Conservation (phyloP, 2,329 filamentous ascomycete species). For the Thielaviopsis punctulata region DNA sequence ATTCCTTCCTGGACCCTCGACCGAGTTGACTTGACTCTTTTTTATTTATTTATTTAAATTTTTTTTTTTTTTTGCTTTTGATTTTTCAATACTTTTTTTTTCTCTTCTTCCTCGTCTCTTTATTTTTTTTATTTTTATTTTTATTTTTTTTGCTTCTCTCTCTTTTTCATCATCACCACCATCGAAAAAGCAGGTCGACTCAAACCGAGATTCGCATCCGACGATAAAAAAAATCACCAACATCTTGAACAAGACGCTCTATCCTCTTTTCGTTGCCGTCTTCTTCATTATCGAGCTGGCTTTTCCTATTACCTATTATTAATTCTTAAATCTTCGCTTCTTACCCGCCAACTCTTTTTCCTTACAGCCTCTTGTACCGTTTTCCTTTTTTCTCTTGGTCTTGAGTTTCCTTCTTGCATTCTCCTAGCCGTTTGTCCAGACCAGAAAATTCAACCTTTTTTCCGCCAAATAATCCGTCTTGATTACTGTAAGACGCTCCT, state of each 20-base stretch:
- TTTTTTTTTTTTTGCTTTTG: slow-evolving; percentile 12
- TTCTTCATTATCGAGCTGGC: not conserved
- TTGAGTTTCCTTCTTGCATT: not conserved
- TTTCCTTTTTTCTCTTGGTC: not conserved
- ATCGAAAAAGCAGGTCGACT: not conserved
- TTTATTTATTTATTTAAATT: no score
- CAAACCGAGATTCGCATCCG: not conserved
- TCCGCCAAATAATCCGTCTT: not conserved
- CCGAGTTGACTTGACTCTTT: not conserved
- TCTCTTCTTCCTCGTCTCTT: slow-evolving; percentile 12
- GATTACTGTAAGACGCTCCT: not conserved
- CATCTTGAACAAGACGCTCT: not conserved
- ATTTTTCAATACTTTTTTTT: slow-evolving; percentile 7
- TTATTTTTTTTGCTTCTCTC: slow-evolving; percentile 13
- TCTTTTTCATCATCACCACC: slow-evolving; percentile 1
- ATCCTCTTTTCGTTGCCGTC: not conserved
- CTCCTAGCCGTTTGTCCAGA: not conserved
- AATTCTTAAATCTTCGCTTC: slow-evolving; percentile 2
- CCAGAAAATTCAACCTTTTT: not conserved
- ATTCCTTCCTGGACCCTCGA: slow-evolving; percentile 9
- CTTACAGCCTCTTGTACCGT: not conserved
- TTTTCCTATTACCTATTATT: slow-evolving; percentile 1
- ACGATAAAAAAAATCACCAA: not conserved
- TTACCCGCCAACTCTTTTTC: not conserved
- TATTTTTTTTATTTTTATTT: slow-evolving; percentile 11